Base-by-base conservation (phyloP, 805 yeast species). In the Phaffomyces thermotolerans region DNA sequence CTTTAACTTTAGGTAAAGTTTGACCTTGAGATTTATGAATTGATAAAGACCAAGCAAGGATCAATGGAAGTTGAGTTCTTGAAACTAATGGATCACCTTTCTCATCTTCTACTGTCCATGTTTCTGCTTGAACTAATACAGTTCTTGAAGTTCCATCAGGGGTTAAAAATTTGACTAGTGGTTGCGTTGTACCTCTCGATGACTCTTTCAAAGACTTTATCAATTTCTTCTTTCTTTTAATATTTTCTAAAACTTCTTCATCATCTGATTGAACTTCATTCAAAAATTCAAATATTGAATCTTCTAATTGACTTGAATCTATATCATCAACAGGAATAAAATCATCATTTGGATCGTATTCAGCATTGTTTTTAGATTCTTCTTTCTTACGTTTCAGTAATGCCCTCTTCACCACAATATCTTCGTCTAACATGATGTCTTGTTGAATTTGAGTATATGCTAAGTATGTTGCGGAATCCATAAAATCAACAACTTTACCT, bases 21-120 rank as follows among this genome's bases (percentile, higher is more conserved):
- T 91, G 90, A 1, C 99, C 99, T 61, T 91, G 99, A 0, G 97
- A 81, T 65, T 93, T 91, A 60, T 93, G 99, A 37, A 93, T 90
- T 0, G 97, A 89, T 36, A 93, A 64, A 0, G 99, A 89, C 97
- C 98, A 93, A 0, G 99, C 95, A n/a, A 90, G 67, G 53, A 91
- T 80, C 42, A 93, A 65, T 0, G 99, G 99, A 2, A 93, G 52
- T 57, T 93, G 99, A 0, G 72, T 69, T 53, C 97, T 70, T 2
- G 83, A 71, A 1, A 86, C 95, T 13, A 87, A 52, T 0, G 82
- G 76, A 8, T 69, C 69, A 18, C 83, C 87, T 22, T 71, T 65
- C 41, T 84, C 88, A 61, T 88, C 95, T 50, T 82, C 91, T 20
- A 86, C 69, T 0, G 72, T 73, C 88, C 96, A 91, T 13, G 71